These are phyloP conservation scores for Aureobasidium pullulans DNA, from an alignment of 2,329 filamentous ascomycete species.

Conservation along the genomic window DNA sequence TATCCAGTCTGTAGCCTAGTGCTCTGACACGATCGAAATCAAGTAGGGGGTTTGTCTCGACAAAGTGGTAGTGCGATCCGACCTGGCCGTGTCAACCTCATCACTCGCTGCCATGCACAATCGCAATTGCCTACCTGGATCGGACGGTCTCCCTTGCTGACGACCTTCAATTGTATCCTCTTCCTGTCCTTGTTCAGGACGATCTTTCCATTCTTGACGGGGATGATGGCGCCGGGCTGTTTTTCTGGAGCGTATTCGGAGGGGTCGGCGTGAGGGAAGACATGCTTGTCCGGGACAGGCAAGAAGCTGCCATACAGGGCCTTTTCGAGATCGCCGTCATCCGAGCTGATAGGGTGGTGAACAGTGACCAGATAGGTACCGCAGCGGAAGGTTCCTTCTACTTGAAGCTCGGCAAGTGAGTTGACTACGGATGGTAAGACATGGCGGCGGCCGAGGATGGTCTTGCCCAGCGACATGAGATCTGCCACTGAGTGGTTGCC, in stretches of 20 bases:
- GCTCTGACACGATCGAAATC: conserved; percentile 77
- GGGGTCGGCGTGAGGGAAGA: conserved; percentile 55
- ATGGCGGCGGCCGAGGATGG: conserved; percentile 88
- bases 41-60: conserved; percentile 86
- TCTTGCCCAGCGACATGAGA: conserved; percentile 84
- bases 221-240: conserved; percentile 73
- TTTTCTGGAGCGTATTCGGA: conserved; percentile 59
- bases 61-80: conserved; percentile 92
- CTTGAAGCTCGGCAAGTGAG: conserved; percentile 76
- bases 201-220: conserved; percentile 58
- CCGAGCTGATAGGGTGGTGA: conserved; percentile 76
- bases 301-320: conserved; percentile 89
- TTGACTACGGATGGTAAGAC: conserved; percentile 75
- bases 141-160: conserved; percentile 79
- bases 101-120: background rate
- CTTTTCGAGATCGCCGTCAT: conserved; percentile 78
- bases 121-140: conserved; percentile 58
- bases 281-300: conserved; percentile 61
- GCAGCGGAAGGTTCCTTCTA: conserved; percentile 86
- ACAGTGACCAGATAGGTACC: conserved; percentile 94
- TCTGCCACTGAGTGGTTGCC: conserved; percentile 85
- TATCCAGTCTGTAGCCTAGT: conserved; percentile 82
- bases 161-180: conserved; percentile 68
- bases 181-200: conserved; percentile 65
- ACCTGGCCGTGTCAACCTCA: conserved; percentile 39